These are phyloP conservation scores for Alternaria brassicicola DNA, from an alignment of 2,329 filamentous ascomycete genomes.

Conservation along the genomic window DNA sequence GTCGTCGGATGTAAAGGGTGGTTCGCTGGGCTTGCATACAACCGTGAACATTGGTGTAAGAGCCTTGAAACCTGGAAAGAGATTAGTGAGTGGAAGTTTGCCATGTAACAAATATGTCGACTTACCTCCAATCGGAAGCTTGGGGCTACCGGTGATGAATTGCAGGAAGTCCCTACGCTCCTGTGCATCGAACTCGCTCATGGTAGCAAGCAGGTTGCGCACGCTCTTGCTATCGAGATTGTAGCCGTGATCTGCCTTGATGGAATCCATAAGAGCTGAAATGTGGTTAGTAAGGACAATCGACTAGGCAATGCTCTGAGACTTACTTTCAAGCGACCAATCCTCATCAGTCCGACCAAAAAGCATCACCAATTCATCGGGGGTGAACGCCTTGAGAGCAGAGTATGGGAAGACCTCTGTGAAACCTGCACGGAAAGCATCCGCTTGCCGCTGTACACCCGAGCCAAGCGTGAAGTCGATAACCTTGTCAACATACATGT, in stretches of 20 bases:
- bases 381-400: conserved; percentile 89
- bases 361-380: conserved; percentile 90
- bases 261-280: conserved; percentile 90
- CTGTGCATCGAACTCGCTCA: conserved; percentile 80
- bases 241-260: conserved; percentile 98
- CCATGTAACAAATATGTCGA: not conserved
- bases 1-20: conserved; percentile 91
- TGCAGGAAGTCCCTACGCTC: conserved; percentile 93
- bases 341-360: conserved; percentile 94
- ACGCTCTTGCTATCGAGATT: conserved; percentile 98
- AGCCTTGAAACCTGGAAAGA: conserved; percentile 81
- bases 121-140: conserved; percentile 95
- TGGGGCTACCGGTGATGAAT: conserved; percentile 96
- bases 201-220: conserved; percentile 87
- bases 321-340: conserved; percentile 95
- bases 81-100: not conserved
- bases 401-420: conserved; percentile 96
- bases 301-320: not conserved
- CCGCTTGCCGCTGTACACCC: conserved; percentile 85
- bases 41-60: conserved; percentile 99
- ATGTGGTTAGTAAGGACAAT: conserved; percentile 35
- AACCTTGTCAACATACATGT: conserved; percentile 83
- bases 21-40: conserved; percentile 97
- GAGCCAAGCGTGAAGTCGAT: conserved; percentile 89
- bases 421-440: conserved; percentile 89